phyloP scores from a whole-genome alignment of 164 flowering plant genomes.

The Echeveria elegans region DNA sequence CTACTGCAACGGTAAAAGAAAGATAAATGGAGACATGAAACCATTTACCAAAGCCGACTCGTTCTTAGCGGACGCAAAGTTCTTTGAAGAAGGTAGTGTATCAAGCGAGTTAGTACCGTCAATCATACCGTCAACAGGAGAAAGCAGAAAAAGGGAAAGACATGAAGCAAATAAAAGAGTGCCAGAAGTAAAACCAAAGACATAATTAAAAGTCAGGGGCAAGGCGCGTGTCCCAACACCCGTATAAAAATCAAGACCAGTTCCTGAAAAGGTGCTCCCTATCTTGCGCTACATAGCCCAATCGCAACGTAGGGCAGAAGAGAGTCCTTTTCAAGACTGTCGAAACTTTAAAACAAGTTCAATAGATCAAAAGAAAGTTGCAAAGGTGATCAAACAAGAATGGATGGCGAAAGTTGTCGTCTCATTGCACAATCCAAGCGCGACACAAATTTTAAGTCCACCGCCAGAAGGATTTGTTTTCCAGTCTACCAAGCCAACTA shows the following conservation, averaged over 20 bases:
- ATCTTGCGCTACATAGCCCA: too few relatives aligned
- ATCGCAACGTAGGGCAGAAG: too few relatives aligned
- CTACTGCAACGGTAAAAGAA: neutral
- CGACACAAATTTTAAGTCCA: neutral
- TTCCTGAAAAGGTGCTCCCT: neutral
- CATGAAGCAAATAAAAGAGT: neutral
- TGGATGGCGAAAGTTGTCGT: neutral
- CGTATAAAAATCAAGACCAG: too few relatives aligned
- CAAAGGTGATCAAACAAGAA: neutral
- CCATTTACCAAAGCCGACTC: slow-evolving; percentile 10
- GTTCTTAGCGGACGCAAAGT: slow-evolving; percentile 11
- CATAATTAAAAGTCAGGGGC: too few relatives aligned
- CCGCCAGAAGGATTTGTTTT: neutral
- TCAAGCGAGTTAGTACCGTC: neutral
- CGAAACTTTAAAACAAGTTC: neutral
- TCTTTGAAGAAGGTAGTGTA: neutral
- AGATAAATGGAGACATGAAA: neutral
- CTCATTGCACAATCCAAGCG: neutral
- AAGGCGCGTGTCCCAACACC: too few relatives aligned
- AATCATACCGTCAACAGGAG: neutral
- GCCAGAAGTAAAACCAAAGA: neutral
- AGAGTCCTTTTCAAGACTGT: neutral
- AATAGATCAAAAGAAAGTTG: too few relatives aligned
- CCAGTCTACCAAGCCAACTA: neutral
- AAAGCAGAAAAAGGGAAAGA: neutral